These are phyloP conservation scores for Coemansia sp. DNA, from an alignment of 192 early-diverging fungal genomes.

Conservation along the genomic window DNA sequence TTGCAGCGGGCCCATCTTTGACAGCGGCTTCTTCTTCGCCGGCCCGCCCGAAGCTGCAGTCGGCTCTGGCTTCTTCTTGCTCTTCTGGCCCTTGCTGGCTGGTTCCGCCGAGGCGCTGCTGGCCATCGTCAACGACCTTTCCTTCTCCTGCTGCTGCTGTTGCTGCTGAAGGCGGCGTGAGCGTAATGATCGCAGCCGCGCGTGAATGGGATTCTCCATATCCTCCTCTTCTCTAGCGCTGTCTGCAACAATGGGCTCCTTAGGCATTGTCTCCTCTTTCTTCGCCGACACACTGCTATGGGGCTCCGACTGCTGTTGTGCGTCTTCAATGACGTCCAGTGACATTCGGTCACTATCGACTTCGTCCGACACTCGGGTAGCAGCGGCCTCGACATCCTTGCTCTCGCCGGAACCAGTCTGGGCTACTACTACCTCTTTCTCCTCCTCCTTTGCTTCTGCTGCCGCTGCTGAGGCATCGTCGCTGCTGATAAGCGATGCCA, in stretches of 20 bases:
- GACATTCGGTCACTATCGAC: too few relatives aligned
- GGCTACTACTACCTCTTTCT: too few relatives aligned
- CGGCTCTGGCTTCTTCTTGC: not conserved
- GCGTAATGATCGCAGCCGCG: conserved; percentile 33
- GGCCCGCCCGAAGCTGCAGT: too few relatives aligned
- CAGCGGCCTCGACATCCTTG: too few relatives aligned
- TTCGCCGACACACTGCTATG: too few relatives aligned
- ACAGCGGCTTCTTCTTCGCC: conserved; percentile 12
- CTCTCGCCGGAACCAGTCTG: too few relatives aligned
- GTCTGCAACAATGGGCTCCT: not conserved
- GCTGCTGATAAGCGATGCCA: conserved; percentile 15
- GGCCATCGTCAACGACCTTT: not conserved
- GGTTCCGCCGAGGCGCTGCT: not conserved
- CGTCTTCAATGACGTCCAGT: too few relatives aligned
- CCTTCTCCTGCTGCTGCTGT: not conserved
- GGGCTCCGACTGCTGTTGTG: too few relatives aligned
- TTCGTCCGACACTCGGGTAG: too few relatives aligned
- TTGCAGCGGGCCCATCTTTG: conserved; percentile 44
- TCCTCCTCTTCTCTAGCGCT: not conserved
- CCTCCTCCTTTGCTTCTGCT: not conserved
- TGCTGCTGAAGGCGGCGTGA: conserved; percentile 20
- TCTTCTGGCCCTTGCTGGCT: not conserved
- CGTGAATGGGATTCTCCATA: conserved; percentile 16
- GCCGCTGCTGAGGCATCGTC: not conserved
- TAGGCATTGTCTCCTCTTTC: not conserved